phyloP scores from a whole-genome alignment of 768 basidiomycete species.

The Xerocomus spinulosus region DNA sequence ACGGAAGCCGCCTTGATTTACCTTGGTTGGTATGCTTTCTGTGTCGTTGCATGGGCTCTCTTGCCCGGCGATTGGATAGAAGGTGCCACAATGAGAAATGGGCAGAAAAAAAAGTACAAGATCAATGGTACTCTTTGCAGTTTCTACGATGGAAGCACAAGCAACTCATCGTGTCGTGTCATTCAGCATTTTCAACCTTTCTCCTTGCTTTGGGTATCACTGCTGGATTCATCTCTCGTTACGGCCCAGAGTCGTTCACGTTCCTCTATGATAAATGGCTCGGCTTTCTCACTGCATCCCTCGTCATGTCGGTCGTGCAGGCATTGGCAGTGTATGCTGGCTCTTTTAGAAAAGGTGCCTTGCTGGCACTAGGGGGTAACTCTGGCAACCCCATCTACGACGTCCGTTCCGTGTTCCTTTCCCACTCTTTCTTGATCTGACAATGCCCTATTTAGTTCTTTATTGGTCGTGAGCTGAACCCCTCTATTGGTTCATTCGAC shows the following conservation, averaged over 20 bases:
- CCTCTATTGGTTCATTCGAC: constrained; percentile 72
- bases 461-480: constrained; percentile 94
- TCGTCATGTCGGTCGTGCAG: constrained; percentile 76
- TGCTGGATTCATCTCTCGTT: constrained; percentile 62
- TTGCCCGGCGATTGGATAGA: constrained; percentile 72
- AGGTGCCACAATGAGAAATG: constrained; percentile 69
- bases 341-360: constrained; percentile 64
- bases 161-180: neutral
- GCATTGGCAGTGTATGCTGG: constrained; percentile 62
- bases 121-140: constrained; percentile 71
- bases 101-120: constrained; percentile 78
- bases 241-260: constrained; percentile 77
- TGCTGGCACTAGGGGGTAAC: constrained; percentile 93
- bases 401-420: constrained; percentile 42
- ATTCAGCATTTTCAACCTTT: constrained; percentile 81
- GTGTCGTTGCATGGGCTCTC: constrained; percentile 72
- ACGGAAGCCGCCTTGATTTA: constrained; percentile 72
- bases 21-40: constrained; percentile 88
- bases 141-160: neutral
- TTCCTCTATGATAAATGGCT: constrained; percentile 92
- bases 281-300: constrained; percentile 78
- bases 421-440: neutral
- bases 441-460: constrained; percentile 55
- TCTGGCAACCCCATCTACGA: constrained; percentile 85
- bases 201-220: constrained; percentile 75